Percentiles rank a stretch among this genome's conserved stretches.
phyloP scores from a whole-genome alignment of 2,329 filamentous ascomycete species.

The Aureobasidium sp. region DNA sequence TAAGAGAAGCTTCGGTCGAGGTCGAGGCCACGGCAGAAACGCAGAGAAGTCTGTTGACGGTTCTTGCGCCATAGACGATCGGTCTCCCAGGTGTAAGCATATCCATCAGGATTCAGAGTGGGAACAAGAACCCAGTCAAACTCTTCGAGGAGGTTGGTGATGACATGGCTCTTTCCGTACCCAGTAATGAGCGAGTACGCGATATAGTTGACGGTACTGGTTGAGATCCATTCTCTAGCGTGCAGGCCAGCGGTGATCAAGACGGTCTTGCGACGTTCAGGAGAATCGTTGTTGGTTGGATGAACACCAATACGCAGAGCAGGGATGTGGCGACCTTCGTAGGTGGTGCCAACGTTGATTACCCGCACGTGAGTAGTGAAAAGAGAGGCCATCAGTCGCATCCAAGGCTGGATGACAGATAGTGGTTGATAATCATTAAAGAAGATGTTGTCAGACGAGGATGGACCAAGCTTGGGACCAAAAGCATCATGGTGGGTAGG shows the following conservation, averaged over 20 bases:
- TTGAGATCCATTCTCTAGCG: constrained; percentile 93
- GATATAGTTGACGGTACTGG: constrained; percentile 82
- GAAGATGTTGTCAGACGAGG: constrained; percentile 62
- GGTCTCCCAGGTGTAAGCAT: constrained; percentile 85
- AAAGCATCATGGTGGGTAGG: constrained; percentile 17
- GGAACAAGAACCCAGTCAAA: constrained; percentile 89
- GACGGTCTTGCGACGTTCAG: constrained; percentile 61
- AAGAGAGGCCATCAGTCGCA: constrained; percentile 81
- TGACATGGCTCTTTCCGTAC: constrained; percentile 63
- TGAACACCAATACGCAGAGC: constrained; percentile 68
- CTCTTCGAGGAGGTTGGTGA: constrained; percentile 71
- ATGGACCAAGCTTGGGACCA: constrained; percentile 25
- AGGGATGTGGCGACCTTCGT: constrained; percentile 78
- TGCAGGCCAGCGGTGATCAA: constrained; percentile 82
- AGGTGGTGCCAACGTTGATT: constrained; percentile 73
- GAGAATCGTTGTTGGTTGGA: constrained; percentile 42
- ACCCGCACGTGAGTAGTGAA: constrained; percentile 73
- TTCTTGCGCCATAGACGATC: constrained; percentile 96
- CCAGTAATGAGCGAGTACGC: constrained; percentile 81
- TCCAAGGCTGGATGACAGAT: constrained; percentile 81
- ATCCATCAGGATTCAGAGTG: constrained; percentile 86
- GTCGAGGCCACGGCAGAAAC: constrained; percentile 82
- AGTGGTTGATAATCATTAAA: constrained; percentile 90
- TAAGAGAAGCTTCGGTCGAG: constrained; percentile 82
- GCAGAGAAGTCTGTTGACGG: constrained; percentile 70